Evolutionary conservation across 371 early-diverging fungal genomes (phyloP).

Genomic region (Entomophthora muscae): DNA sequence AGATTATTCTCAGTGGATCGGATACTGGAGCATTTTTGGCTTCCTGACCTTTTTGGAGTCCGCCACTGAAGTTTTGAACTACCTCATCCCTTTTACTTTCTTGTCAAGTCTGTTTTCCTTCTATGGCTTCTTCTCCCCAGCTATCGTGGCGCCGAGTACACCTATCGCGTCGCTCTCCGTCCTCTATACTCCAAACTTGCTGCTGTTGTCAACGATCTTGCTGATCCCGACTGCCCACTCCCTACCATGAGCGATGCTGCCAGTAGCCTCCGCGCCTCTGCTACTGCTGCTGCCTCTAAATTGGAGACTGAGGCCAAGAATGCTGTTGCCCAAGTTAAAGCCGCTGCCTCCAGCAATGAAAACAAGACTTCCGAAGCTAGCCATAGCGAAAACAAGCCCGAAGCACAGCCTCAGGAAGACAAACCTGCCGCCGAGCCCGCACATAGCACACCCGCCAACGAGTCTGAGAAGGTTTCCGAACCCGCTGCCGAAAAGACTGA

Average conservation of each 20-base stretch:
- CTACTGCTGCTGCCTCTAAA: constrained; percentile 13
- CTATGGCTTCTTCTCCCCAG: constrained; percentile 27
- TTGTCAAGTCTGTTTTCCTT: constrained; percentile 73
- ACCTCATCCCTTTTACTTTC: constrained; percentile 86
- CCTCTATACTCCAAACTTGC: constrained; percentile 29
- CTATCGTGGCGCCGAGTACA: constrained; percentile 28
- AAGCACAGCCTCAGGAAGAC: too few relatives aligned
- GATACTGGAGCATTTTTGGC: constrained; percentile 70
- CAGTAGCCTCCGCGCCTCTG: constrained; percentile 17
- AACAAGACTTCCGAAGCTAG: not conserved
- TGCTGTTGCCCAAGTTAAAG: not conserved
- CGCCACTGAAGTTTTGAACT: constrained; percentile 58
- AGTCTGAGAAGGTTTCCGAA: not conserved
- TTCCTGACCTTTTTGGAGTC: constrained; percentile 66
- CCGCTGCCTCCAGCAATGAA: not conserved
- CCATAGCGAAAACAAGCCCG: not conserved
- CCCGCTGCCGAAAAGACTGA: not conserved
- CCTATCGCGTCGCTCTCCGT: constrained; percentile 31
- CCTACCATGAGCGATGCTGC: constrained; percentile 16
- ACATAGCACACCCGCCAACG: not conserved
- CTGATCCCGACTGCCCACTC: constrained; percentile 16
- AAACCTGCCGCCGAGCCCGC: too few relatives aligned
- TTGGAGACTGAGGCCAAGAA: not conserved
- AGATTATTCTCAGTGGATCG: constrained; percentile 81
- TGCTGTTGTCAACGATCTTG: constrained; percentile 15